Base-by-base conservation (phyloP, 2,329 filamentous ascomycete genomes). In the Rhytidhysteron rufulum region DNA sequence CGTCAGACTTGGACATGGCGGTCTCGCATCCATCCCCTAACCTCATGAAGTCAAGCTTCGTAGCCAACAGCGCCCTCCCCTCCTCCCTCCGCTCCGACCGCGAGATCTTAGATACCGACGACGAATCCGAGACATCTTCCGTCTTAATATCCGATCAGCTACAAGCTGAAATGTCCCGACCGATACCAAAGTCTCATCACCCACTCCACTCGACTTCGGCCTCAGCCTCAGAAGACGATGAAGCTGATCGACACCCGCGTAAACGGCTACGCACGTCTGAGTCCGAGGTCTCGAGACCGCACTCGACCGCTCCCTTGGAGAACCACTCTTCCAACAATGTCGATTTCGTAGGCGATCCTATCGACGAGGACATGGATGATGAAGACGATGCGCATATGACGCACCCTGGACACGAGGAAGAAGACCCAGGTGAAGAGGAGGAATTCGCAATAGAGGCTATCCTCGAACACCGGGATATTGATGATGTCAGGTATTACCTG, bases 31-130 rank as follows among this genome's bases (percentile, higher is more conserved):
- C 45, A n/a, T 62, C 55, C 2, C 58, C 59, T 2, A 37, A 38
- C 24, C 19, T 59, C 3, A 46, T 48, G 39, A 54, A 51, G 42
- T 61, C 57, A 13, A 52, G 58, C 8, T 60, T 63, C 27, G 38
- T 65, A 24, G 50, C 54, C 16, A 59, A 56, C 31, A 63, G 60
- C 42, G 61, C 59, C 0, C 48, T 63, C 8, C 45, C 57, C 4
- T 13, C n/a, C 22, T 22, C n/a, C 3, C 15, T 24, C 13, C 35
- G n/a, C 15, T 29, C 35, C 20, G 17, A 31, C 5, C 21, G 22
- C 20, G 22, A 37, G 30, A 4, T 15, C 24, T n/a, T 8, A 8
- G 22, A 16, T 15, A 19, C 13, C 9, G 24, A 27, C 24, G 13
- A 7, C 13, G 24, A 7, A 27, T 27, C 24, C 13, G 7, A 7